phyloP scores from a whole-genome alignment of 2,329 filamentous ascomycete species.

The Colletotrichum musicola region DNA sequence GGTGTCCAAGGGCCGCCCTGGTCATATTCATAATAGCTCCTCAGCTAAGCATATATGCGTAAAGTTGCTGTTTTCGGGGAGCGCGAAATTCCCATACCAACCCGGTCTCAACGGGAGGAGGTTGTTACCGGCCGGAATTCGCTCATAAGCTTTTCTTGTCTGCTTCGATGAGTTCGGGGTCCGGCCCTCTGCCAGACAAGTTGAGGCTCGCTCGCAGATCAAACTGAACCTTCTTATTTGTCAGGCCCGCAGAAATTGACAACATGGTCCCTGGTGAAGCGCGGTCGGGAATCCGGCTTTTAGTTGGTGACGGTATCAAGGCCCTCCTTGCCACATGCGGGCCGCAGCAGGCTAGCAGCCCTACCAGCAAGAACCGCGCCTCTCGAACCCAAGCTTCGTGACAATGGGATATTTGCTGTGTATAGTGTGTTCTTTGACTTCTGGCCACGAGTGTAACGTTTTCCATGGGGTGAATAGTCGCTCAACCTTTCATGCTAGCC shows the following conservation, averaged over 20 bases:
- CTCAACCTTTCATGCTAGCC: too few relatives aligned
- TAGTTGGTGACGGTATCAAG: not conserved
- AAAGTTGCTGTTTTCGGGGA: not conserved
- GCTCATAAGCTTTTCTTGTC: not conserved
- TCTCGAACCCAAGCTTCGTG: not conserved
- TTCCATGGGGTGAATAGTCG: too few relatives aligned
- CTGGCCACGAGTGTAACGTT: too few relatives aligned
- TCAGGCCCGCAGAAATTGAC: not conserved
- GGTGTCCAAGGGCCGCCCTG: not conserved
- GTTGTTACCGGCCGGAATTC: not conserved
- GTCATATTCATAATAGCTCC: not conserved
- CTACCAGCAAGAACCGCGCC: not conserved
- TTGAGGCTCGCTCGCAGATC: not conserved
- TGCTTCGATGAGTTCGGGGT: not conserved
- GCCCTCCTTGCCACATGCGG: not conserved
- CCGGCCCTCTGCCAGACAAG: not conserved
- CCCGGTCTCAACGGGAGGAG: not conserved
- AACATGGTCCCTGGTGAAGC: not conserved
- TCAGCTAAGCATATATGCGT: not conserved
- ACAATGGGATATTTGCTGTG: too few relatives aligned
- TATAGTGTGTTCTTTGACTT: too few relatives aligned
- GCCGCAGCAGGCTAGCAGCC: not conserved
- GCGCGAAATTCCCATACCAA: not conserved
- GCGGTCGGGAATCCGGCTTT: conserved; percentile 9
- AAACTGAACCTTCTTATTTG: conserved; percentile 13